Conservation (phyloP, 768 basidiomycete species). For the Pholiota molesta region DNA sequence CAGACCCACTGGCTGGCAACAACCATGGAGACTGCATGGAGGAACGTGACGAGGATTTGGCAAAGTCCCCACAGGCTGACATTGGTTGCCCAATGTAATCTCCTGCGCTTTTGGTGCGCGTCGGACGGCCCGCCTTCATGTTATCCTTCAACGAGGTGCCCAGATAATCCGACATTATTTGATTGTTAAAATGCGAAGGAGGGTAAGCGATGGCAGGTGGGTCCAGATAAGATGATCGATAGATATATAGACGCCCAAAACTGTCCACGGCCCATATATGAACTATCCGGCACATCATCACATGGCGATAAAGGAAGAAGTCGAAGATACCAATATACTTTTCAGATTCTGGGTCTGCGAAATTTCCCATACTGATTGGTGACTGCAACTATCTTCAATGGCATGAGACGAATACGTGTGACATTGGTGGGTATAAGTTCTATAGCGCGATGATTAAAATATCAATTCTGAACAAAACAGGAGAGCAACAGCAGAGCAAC, state of each 20-base stretch:
- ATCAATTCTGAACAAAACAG: not conserved
- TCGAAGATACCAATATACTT: not conserved
- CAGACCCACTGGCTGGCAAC: not conserved
- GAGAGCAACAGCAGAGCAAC: not conserved
- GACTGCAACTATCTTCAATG: not conserved
- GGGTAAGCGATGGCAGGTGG: not conserved
- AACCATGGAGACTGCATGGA: conserved; percentile 18
- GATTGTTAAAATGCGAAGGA: not conserved
- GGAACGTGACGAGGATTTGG: not conserved
- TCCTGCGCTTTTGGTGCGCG: conserved; percentile 17
- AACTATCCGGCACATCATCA: not conserved
- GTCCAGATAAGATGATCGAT: not conserved
- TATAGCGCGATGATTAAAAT: not conserved
- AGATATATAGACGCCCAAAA: not conserved
- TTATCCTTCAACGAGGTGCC: conserved; percentile 15
- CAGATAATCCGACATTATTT: not conserved
- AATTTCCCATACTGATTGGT: not conserved
- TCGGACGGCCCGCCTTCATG: conserved; percentile 22
- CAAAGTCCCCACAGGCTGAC: conserved; percentile 25
- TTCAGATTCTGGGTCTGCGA: not conserved
- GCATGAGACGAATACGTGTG: not conserved
- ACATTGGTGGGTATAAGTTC: conserved; percentile 5
- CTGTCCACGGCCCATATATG: not conserved
- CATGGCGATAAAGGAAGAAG: not conserved
- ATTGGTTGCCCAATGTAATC: conserved; percentile 25